These are phyloP conservation scores for Coemansia asiatica DNA, from an alignment of 192 early-diverging fungal species.

Conservation along the genomic window DNA sequence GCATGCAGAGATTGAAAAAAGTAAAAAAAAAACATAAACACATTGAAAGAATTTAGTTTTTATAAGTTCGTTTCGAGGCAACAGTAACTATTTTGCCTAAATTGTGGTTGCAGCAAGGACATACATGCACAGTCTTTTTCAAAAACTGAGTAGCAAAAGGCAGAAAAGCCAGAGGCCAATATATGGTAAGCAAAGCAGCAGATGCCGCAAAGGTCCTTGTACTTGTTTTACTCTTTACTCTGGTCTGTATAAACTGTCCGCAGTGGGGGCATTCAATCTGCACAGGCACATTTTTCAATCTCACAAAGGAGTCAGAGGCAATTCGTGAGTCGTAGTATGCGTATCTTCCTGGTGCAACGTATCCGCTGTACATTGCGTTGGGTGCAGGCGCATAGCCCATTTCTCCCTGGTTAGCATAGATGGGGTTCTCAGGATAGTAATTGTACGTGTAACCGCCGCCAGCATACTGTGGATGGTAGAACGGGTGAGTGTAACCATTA, in stretches of 20 bases:
- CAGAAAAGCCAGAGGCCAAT: constrained; percentile 2
- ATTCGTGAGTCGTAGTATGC: constrained; percentile 5
- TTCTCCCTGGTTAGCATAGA: not conserved
- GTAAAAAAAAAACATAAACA: too few relatives aligned
- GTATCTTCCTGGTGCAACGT: not conserved
- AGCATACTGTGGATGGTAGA: not conserved
- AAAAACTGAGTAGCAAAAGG: constrained; percentile 2
- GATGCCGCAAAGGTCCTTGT: not conserved
- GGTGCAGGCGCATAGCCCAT: not conserved
- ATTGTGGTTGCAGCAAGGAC: constrained; percentile 6
- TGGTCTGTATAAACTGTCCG: not conserved
- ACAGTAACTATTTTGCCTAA: constrained; percentile 4
- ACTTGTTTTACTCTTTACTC: not conserved
- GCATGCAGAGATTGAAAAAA: too few relatives aligned
- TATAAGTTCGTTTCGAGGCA: not conserved
- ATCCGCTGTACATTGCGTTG: not conserved
- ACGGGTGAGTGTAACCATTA: not conserved
- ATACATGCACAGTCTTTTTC: constrained; percentile 7
- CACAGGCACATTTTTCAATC: not conserved
- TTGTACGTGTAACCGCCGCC: not conserved
- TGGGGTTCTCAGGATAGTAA: not conserved
- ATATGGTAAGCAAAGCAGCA: not conserved
- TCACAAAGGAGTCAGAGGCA: not conserved
- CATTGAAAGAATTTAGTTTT: not conserved
- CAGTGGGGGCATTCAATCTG: not conserved